Percentiles rank a stretch among this genome's conserved stretches.
Evolutionary conservation across 1,284 basidiomycete genomes (phyloP).

Genomic region (Cutaneotrichosporon cavernicola): DNA sequence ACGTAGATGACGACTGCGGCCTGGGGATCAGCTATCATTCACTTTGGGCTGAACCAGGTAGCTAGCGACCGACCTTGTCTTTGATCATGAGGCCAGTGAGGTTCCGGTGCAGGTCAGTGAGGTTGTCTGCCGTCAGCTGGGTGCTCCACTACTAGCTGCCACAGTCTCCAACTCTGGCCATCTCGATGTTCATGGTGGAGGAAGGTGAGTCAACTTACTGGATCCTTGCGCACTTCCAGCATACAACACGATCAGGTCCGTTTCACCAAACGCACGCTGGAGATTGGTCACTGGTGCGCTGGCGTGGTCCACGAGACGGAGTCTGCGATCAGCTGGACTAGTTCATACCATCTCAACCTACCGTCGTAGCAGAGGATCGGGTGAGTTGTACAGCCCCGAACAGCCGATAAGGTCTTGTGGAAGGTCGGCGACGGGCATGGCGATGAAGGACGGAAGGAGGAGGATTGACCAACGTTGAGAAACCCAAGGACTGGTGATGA

Average conservation of each 20-base stretch:
- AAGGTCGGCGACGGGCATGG: conserved; percentile 23
- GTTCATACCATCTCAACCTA: conserved; percentile 22
- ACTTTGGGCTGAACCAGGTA: not conserved
- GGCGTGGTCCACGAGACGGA: conserved; percentile 47
- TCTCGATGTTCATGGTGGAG: not conserved
- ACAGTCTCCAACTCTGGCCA: not conserved
- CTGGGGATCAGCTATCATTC: conserved; percentile 20
- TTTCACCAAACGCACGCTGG: conserved; percentile 40
- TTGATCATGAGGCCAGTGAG: conserved; percentile 18
- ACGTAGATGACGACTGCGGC: conserved; percentile 48
- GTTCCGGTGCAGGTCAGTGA: conserved; percentile 13
- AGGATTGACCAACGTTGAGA: not conserved
- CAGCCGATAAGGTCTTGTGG: conserved; percentile 44
- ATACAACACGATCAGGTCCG: conserved; percentile 51
- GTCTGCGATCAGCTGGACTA: conserved; percentile 24
- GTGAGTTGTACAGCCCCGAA: conserved; percentile 46
- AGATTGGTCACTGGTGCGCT: conserved; percentile 47
- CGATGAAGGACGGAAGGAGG: not conserved
- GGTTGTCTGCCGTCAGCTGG: conserved; percentile 22
- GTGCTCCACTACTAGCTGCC: not conserved
- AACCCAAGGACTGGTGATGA: not conserved
- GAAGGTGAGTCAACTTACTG: conserved; percentile 29
- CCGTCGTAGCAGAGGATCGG: conserved; percentile 49
- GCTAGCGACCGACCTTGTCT: conserved; percentile 15
- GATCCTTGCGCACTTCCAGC: conserved; percentile 47